Base-by-base conservation (phyloP, 345 rosid species). In the Melastoma malabathricum region DNA sequence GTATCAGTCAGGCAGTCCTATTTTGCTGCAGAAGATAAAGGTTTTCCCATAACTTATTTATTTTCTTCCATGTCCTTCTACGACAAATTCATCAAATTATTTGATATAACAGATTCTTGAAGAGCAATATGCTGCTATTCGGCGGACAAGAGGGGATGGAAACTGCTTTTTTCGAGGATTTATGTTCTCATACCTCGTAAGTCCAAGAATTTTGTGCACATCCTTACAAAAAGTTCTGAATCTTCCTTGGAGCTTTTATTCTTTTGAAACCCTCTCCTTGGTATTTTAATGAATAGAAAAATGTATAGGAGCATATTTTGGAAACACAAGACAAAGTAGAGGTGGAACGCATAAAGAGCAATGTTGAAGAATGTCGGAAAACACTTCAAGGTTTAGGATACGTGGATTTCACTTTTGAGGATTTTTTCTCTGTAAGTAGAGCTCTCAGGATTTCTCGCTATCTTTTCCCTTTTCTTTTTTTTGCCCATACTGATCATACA, bases 131-230 rank as follows among this genome's bases (percentile, higher is more conserved):
- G 76, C 48, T 50, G 84, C 79, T 58, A 88, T 93, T 55, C 69
- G 99, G 70, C 71, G 99, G 68, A 81, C 99, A 16, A 75, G 92
- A 20, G 99, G 99, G 5, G 99, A 93, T 76, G 99, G 99, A 43
- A 93, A 93, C 59, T 93, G 99, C 77, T 93, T 93, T 66, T 93
- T 93, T 64, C 84, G 95, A 14, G 73, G 97, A 66, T 88, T 92
- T 64, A 88, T 88, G 99, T 88, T 88, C 63, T 72, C 97, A 1
- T 93, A 93, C 72, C 97, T 93, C 58, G 97, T 88, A 85, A 58
- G 85, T 61, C 49, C 20, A 58, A 19, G 13, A 43, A 23, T 39
- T 51, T 51, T 51, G n/a, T 16, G 44, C 23, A 17, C 13, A 25
- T 18, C 25, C 43, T 22, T 56, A 46, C 12, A 50, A 18, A 48